phyloP scores from a whole-genome alignment of 2,329 filamentous ascomycete species.

The Colletotrichum musae region DNA sequence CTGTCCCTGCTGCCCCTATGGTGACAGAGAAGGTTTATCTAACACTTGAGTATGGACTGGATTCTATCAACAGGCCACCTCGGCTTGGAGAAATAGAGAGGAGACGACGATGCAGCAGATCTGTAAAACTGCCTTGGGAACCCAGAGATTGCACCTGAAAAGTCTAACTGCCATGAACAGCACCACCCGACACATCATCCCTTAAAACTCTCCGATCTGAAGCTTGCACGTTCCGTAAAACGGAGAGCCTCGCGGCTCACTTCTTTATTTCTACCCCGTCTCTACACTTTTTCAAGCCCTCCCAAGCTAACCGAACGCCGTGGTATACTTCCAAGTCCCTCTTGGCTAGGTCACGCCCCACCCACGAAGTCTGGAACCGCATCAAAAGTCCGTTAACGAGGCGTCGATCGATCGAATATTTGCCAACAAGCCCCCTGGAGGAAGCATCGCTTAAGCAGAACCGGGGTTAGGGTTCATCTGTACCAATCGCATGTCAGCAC shows the following conservation, averaged over 20 bases:
- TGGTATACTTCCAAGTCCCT: not conserved
- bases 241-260: not conserved
- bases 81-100: no score
- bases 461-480: slow-evolving; percentile 9
- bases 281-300: not conserved
- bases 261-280: not conserved
- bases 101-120: no score
- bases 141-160: no score
- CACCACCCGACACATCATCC: no score
- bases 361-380: not conserved
- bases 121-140: no score
- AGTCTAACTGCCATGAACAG: no score
- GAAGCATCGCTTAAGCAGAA: not conserved
- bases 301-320: not conserved
- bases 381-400: not conserved
- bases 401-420: not conserved
- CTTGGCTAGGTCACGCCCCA: not conserved
- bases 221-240: not conserved
- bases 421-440: not conserved
- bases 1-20: no score
- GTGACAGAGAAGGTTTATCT: no score
- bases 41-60: no score
- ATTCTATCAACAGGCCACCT: no score
- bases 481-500: not conserved
- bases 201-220: no score